Percentiles rank a stretch among this genome's conserved stretches.
These are phyloP conservation scores for Botrytis elliptica DNA, from an alignment of 2,329 filamentous ascomycete species.

Conservation along the genomic window DNA sequence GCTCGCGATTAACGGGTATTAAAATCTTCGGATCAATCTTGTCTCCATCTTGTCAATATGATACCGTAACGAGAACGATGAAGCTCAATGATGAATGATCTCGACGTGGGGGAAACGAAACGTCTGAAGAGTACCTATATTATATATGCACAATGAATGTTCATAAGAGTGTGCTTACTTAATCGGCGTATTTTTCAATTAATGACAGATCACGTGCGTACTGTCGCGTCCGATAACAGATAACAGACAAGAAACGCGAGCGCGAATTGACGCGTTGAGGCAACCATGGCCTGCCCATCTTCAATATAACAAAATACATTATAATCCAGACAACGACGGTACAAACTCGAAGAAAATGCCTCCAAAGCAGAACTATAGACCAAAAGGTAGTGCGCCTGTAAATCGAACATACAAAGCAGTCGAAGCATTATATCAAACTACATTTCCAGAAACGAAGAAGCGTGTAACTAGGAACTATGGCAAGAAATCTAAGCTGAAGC, in stretches of 20 bases:
- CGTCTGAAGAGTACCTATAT: neutral
- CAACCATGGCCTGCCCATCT: neutral
- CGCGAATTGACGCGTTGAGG: neutral
- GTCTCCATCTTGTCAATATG: neutral
- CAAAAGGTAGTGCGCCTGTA: constrained; percentile 29
- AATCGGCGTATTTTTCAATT: neutral
- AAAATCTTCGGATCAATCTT: neutral
- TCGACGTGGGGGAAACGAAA: neutral
- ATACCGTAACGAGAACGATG: neutral
- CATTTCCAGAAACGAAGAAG: constrained; percentile 30
- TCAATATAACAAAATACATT: neutral
- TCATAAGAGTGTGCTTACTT: neutral
- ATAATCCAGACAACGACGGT: neutral
- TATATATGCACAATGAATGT: neutral
- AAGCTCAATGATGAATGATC: neutral
- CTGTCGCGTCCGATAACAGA: constrained; percentile 2
- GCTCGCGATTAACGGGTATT: neutral
- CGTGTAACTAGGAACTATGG: constrained; percentile 31
- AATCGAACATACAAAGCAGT: constrained; percentile 34
- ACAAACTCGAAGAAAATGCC: constrained; percentile 22
- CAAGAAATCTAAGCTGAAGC: constrained; percentile 25
- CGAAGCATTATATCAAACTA: constrained; percentile 32
- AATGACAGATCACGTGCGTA: neutral
- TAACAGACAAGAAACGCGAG: neutral
- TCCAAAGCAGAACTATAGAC: constrained; percentile 22